Percentiles rank a stretch among this genome's conserved stretches.
These are phyloP conservation scores for Fusarium poae DNA, from an alignment of 2,329 filamentous ascomycete genomes.

Conservation along the genomic window DNA sequence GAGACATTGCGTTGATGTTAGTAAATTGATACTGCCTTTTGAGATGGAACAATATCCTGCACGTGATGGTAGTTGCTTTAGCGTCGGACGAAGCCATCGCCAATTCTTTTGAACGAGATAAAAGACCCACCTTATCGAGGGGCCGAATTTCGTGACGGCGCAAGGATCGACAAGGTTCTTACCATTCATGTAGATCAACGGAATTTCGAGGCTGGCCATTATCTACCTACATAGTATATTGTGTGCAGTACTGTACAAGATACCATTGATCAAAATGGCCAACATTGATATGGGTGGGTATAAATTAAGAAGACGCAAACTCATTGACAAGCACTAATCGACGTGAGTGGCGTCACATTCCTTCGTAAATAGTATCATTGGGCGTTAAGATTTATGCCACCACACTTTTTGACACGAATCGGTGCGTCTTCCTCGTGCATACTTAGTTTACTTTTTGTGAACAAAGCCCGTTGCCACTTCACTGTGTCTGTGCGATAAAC, in stretches of 20 bases:
- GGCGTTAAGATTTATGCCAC: constrained; percentile 38
- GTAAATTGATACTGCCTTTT: not conserved
- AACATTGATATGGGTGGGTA: constrained; percentile 2
- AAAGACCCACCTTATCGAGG: constrained; percentile 14
- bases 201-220: constrained; percentile 10
- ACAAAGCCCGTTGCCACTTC: constrained; percentile 16
- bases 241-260: too few species aligned
- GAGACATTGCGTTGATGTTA: too few species aligned
- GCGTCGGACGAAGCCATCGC: constrained; percentile 23
- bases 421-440: not conserved
- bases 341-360: constrained; percentile 32
- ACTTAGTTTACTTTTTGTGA: constrained; percentile 3
- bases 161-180: constrained; percentile 22
- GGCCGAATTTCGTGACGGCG: constrained; percentile 12
- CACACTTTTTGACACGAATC: constrained; percentile 23
- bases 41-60: constrained; percentile 1
- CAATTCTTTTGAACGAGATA: constrained; percentile 8
- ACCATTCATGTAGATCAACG: constrained; percentile 7
- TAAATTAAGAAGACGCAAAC: constrained; percentile 1
- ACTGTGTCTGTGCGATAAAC: constrained; percentile 34
- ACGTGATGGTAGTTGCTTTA: not conserved
- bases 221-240: too few species aligned
- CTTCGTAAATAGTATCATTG: constrained; percentile 13
- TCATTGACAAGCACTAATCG: constrained; percentile 13
- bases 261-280: not conserved